Conservation (phyloP, 148 eudicot species). For the Chenopodium formosanum region DNA sequence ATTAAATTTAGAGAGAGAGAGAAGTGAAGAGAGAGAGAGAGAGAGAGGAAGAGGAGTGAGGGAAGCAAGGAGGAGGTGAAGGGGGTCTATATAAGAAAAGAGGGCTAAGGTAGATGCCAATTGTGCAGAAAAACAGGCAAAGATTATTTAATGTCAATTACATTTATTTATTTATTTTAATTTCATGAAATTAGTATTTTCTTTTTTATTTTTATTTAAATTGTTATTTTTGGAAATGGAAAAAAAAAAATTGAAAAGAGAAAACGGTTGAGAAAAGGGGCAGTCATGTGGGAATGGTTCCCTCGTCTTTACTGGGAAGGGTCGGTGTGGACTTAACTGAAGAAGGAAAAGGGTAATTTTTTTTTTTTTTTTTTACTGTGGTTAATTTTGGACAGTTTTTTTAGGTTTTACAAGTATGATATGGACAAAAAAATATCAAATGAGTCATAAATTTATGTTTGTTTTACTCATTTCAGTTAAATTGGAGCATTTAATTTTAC, state of each 20-base stretch:
- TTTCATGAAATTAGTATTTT: not conserved
- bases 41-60: constrained; percentile 19
- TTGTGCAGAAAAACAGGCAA: constrained; percentile 36
- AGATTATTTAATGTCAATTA: constrained; percentile 39
- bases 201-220: not conserved
- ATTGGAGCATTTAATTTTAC: constrained; percentile 20
- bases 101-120: constrained; percentile 48
- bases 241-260: not conserved
- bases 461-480: constrained; percentile 3
- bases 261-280: constrained; percentile 35
- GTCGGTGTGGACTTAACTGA: constrained; percentile 42
- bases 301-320: constrained; percentile 47
- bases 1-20: constrained; percentile 15
- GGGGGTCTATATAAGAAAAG: constrained; percentile 57
- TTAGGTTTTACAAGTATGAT: not conserved
- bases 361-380: constrained; percentile 17
- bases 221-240: not conserved
- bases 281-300: constrained; percentile 67
- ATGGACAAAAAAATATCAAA: no score
- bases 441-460: no score
- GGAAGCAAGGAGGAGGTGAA: constrained; percentile 24
- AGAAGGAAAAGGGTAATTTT: not conserved
- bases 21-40: constrained; percentile 11
- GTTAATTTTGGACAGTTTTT: not conserved
- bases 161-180: not conserved